These are phyloP conservation scores for Leishmania arabica DNA, from an alignment of 208 protist species.

Conservation along the genomic window DNA sequence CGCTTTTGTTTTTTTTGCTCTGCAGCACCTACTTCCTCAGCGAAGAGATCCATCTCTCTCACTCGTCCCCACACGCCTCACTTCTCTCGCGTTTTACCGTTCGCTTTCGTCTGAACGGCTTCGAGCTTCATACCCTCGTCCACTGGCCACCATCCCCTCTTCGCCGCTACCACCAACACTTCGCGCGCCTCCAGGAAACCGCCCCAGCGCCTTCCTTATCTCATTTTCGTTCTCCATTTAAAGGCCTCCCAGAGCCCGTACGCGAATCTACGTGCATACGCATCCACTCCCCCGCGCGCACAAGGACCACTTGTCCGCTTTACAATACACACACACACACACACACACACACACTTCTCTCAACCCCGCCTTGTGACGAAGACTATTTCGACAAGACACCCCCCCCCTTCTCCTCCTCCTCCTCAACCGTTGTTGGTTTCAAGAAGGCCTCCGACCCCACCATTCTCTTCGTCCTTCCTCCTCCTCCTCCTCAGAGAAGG, in stretches of 20 bases:
- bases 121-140: neutral
- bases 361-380: no score
- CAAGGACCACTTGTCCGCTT: no score
- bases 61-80: neutral
- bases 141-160: neutral
- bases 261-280: neutral
- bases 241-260: neutral
- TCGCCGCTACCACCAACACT: neutral
- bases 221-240: neutral
- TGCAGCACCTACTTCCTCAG: neutral
- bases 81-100: neutral
- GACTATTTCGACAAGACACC: neutral
- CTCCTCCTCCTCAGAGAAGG: neutral
- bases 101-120: neutral
- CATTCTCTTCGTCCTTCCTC: neutral
- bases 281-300: neutral
- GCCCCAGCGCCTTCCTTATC: neutral
- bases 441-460: no score
- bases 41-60: neutral
- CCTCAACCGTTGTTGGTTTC: no score
- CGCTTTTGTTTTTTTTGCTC: neutral
- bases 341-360: no score
- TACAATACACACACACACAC: no score
- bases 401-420: no score
- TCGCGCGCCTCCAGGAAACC: neutral